Base-by-base conservation (phyloP, 208 protist species). In the Crithidia acanthocephali region DNA sequence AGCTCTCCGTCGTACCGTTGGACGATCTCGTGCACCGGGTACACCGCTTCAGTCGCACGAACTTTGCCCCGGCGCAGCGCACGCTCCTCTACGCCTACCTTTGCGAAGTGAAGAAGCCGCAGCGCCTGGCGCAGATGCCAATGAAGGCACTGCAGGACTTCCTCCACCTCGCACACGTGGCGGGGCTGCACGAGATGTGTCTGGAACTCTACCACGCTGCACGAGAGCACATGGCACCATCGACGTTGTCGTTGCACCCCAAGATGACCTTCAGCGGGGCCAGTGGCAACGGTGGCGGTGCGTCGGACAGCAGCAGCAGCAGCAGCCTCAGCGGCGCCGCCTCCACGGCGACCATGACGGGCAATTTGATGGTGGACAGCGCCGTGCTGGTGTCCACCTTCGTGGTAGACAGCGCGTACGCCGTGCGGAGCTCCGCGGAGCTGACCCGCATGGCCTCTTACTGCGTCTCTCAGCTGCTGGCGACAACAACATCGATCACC, bases 361-460 rank as follows among this genome's bases (percentile, higher is more conserved):
- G 40, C 0, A 70, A 74, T 8, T 23, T 69, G 9, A n/a, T 64
- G 0, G 20, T 35, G 28, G 68, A 70, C 2, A 44, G 50, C 18
- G 61, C 56, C 11, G 80, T 92, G 51, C 60, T 84, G 16, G 77
- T 85, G 1, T 84, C 83, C 7, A 50, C 74, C 10, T 83, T 68
- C 53, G 78, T 94, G 0, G 80, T 94, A 20, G 89, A 94, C 50
- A 91, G 84, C 67, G 89, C 84, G n/a, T 94, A 89, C 71, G 76
- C 74, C 4, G n/a, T 86, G 57, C 42, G 53, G 28, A 74, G 71
- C 64, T 74, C 65, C 16, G 15, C 25, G 20, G 82, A 92, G 58
- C 73, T 94, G 33, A 74, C 80, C 20, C 75, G 76, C 40, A 50
- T 92, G 25, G 86, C 86, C 11, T 69, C 81, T 13, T 76, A 83